phyloP scores from a whole-genome alignment of 768 basidiomycete species.

The Gloeopeniophorella convolvens region DNA sequence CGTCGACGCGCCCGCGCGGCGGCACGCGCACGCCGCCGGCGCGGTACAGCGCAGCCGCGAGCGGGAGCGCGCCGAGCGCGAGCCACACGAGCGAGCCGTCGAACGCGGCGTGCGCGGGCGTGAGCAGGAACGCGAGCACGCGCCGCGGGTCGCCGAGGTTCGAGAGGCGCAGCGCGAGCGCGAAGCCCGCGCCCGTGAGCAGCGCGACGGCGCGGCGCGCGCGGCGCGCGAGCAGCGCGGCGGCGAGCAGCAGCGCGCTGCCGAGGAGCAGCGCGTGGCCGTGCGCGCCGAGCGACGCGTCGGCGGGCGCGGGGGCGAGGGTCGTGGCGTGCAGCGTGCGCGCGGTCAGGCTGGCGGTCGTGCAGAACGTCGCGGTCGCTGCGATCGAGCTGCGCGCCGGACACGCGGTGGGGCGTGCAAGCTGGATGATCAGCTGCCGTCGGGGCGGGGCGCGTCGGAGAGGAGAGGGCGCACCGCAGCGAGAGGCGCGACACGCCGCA shows the following conservation, averaged over 20 bases:
- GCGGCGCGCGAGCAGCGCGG: slow-evolving; percentile 13
- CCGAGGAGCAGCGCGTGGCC: slow-evolving; percentile 25
- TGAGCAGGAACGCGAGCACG: slow-evolving; percentile 46
- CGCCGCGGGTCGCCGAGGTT: slow-evolving; percentile 43
- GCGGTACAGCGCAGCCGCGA: slow-evolving; percentile 39
- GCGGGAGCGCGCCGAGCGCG: slow-evolving; percentile 46
- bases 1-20: slow-evolving; percentile 36
- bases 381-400: slow-evolving; percentile 43
- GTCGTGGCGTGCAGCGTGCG: slow-evolving; percentile 32
- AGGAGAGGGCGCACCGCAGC: slow-evolving; percentile 34
- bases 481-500: slow-evolving; percentile 53
- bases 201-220: slow-evolving; percentile 28
- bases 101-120: slow-evolving; percentile 44
- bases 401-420: slow-evolving; percentile 44
- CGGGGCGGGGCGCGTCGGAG: background rate
- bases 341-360: slow-evolving; percentile 41
- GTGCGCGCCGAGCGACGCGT: slow-evolving; percentile 23
- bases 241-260: slow-evolving; percentile 21
- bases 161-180: slow-evolving; percentile 46
- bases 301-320: slow-evolving; percentile 25
- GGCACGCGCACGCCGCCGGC: slow-evolving; percentile 37
- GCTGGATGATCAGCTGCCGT: slow-evolving; percentile 33
- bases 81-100: slow-evolving; percentile 52
- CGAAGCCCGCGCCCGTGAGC: slow-evolving; percentile 43
- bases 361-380: slow-evolving; percentile 49